These are phyloP conservation scores for Coniferiporia sulphurascens DNA, from an alignment of 1,284 basidiomycete species.

Conservation along the genomic window DNA sequence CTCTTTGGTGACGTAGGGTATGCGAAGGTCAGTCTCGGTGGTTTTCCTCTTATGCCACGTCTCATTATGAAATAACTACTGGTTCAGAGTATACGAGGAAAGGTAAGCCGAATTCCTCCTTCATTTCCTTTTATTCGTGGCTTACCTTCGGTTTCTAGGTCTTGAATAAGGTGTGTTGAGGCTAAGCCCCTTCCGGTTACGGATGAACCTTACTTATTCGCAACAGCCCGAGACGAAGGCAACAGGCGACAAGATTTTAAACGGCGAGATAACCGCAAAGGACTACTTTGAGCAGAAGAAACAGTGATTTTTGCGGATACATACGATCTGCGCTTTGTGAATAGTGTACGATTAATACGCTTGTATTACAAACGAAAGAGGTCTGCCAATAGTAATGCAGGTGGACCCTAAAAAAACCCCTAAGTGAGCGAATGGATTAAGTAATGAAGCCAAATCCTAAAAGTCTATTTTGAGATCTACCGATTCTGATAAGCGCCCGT, in stretches of 20 bases:
- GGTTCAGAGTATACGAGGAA: constrained; percentile 14
- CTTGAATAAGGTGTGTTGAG: constrained; percentile 6
- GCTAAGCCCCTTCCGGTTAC: too few species aligned
- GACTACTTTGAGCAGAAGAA: constrained; percentile 20
- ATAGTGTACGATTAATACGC: too few species aligned
- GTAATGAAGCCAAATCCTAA: constrained; percentile 1
- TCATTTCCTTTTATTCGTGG: not conserved
- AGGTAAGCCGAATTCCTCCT: not conserved
- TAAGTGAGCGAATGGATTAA: too few species aligned
- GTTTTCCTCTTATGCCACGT: too few species aligned
- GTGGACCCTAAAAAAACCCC: too few species aligned
- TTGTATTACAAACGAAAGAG: too few species aligned
- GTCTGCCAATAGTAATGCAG: too few species aligned
- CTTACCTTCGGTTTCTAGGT: not conserved
- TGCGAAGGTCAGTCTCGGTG: constrained; percentile 7
- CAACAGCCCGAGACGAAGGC: constrained; percentile 37
- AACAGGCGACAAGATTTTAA: constrained; percentile 43
- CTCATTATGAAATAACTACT: too few species aligned
- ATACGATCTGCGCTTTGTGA: too few species aligned
- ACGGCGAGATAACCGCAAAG: constrained; percentile 32
- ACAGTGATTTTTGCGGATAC: constrained; percentile 4
- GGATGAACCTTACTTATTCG: not conserved
- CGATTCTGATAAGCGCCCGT: too few species aligned
- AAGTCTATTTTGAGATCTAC: too few species aligned
- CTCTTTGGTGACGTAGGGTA: too few species aligned